phyloP scores from a whole-genome alignment of 305 asterid genomes.

The Ajuga reptans region DNA sequence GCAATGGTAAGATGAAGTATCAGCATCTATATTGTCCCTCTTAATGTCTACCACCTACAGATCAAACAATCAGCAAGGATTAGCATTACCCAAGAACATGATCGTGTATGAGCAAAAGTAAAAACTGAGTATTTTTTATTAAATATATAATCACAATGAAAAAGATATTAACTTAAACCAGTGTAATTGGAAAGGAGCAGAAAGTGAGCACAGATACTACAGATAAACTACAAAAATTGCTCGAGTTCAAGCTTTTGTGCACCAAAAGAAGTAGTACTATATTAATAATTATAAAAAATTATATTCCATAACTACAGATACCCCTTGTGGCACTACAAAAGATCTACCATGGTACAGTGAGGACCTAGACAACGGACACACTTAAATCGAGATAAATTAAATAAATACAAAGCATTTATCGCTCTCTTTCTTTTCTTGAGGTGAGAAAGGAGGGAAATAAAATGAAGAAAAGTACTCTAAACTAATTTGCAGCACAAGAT shows the following conservation, averaged over 20 bases:
- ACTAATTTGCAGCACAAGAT: background rate
- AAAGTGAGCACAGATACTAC: background rate
- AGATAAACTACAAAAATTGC: background rate
- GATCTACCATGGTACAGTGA: background rate
- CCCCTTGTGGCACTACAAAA: background rate
- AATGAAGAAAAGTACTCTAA: background rate
- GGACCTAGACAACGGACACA: background rate
- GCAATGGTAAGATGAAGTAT: constrained; percentile 78
- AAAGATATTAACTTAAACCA: background rate
- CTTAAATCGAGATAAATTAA: no score
- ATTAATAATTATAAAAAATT: no score
- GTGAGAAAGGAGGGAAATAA: background rate
- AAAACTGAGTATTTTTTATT: background rate
- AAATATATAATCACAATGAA: background rate
- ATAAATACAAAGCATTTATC: background rate
- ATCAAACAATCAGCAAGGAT: constrained; percentile 22
- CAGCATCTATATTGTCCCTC: constrained; percentile 44
- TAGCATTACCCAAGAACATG: background rate
- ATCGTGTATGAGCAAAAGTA: background rate
- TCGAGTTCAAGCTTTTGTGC: background rate
- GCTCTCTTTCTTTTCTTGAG: background rate
- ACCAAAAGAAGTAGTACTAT: no score
- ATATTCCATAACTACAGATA: background rate
- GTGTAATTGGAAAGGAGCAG: background rate
- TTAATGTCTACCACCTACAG: constrained; percentile 59